A percentile compares a stretch with the other conserved stretches of the same genome.
Conservation (phyloP, 331 rosid genomes). For the Stylosanthes scabra region DNA sequence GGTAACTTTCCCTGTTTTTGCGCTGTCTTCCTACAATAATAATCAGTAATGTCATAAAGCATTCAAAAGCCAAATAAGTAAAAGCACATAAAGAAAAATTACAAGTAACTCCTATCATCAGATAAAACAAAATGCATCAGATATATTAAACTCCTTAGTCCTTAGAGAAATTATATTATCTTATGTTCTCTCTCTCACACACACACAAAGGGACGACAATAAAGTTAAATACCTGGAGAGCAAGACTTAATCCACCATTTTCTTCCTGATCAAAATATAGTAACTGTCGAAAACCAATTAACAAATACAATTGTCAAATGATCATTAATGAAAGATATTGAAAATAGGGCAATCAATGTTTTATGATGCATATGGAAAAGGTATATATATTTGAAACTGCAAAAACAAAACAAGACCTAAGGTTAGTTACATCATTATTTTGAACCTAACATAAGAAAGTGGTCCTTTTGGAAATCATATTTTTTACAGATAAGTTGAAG, state of each 20-base stretch:
- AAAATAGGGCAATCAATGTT: constrained; percentile 1
- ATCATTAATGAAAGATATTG: constrained; percentile 18
- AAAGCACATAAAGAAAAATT: neutral
- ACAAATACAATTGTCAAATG: neutral
- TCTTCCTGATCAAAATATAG: constrained; percentile 90
- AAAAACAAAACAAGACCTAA: neutral
- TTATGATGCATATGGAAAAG: neutral
- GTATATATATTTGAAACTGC: constrained; percentile 8
- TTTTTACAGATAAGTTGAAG: constrained; percentile 16
- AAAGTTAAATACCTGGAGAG: constrained; percentile 80
- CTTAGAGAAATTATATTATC: neutral
- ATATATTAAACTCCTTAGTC: constrained; percentile 14
- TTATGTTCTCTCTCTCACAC: neutral
- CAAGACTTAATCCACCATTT: constrained; percentile 88
- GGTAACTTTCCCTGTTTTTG: constrained; percentile 83
- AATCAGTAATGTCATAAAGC: constrained; percentile 36
- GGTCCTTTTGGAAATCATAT: neutral
- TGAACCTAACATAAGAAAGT: neutral
- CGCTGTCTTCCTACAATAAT: constrained; percentile 85
- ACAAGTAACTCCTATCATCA: constrained; percentile 15
- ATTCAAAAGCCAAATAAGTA: constrained; percentile 2
- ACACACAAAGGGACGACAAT: neutral
- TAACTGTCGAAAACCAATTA: constrained; percentile 56
- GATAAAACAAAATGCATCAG: constrained; percentile 6
- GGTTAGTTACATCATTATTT: constrained; percentile 10